phyloP scores from a whole-genome alignment of 768 basidiomycete species.

The Krasilnikovozyma curviuscula region DNA sequence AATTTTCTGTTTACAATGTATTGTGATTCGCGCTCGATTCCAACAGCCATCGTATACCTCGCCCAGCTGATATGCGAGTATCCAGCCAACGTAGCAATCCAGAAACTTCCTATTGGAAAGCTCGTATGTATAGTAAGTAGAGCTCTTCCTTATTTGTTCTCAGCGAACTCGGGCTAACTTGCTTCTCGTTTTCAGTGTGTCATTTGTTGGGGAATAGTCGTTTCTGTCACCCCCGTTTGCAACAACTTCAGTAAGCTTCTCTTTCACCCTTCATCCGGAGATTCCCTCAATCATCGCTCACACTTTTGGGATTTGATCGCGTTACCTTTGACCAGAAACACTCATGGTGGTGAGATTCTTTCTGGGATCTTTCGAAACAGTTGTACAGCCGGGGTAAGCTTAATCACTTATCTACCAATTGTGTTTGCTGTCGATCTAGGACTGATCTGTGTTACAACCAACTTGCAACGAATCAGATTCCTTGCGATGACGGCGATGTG shows the following conservation, averaged over 20 bases:
- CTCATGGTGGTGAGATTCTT: slow-evolving; percentile 35
- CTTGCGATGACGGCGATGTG: slow-evolving; percentile 37
- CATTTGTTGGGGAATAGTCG: slow-evolving; percentile 32
- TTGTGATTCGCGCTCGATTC: slow-evolving; percentile 1
- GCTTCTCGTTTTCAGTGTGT: slow-evolving; percentile 19
- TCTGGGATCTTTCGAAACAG: slow-evolving; percentile 13
- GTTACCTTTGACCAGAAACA: too few species aligned
- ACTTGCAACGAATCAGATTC: too few species aligned
- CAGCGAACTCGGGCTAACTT: slow-evolving; percentile 5
- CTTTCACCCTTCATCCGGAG: too few species aligned
- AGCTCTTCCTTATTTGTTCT: slow-evolving; percentile 31
- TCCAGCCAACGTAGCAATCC: slow-evolving; percentile 35
- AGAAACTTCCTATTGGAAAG: slow-evolving; percentile 36
- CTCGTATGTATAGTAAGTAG: too few species aligned
- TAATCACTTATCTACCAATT: neutral
- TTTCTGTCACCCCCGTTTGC: slow-evolving; percentile 35
- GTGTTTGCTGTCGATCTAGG: neutral
- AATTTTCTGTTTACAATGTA: neutral
- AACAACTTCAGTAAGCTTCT: too few species aligned
- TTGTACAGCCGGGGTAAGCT: neutral
- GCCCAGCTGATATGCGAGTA: slow-evolving; percentile 28
- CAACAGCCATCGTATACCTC: slow-evolving; percentile 15
- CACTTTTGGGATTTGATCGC: too few species aligned
- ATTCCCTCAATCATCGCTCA: too few species aligned
- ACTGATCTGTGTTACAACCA: neutral